Base-by-base conservation (phyloP, 2,329 filamentous ascomycete genomes). In the Phialophora macrospora region DNA sequence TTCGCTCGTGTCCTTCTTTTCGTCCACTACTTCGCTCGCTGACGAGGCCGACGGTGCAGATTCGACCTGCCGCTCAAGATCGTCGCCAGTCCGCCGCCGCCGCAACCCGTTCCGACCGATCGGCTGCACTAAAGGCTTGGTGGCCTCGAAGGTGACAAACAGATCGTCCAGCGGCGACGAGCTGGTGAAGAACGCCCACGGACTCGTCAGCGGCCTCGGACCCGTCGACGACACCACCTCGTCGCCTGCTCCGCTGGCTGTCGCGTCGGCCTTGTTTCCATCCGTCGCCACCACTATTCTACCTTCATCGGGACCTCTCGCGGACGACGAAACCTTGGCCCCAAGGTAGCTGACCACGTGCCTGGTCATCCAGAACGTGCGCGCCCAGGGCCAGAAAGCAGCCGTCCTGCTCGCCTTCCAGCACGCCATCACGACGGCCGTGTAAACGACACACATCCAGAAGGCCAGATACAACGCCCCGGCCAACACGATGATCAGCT, bases 341-440 rank as follows among this genome's bases (percentile, higher is more conserved):
- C 56, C 34, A 17, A 60, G 2, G 30, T 59, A 59, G 12, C n/a
- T n/a, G 17, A 60, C 55, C 7, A 60, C 22, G 17, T 4, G 2
- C 8, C 48, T 32, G 2, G 62, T 64, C 55, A 64, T 41, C 34
- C 7, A 44, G 79, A 75, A 74, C 62, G 14, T 80, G 77, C 78
- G 41, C 83, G 81, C 73, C 83, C 78, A 34, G 77, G 20, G 67
- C 64, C 61, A 72, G 56, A 68, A 72, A 51, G n/a, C 72, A 49
- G 12, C 26, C 28, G 28, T 62, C 24, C 26, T 22, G 26, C 52
- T 55, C 12, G 26, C 52, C n/a, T 30, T 38, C 57, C 57, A 60
- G 26, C 22, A 66, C 7, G 64, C 58, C 49, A 65, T 12, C 22
- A 70, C 60, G 38, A 59, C 44, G 12, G 46, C 34, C 22, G 28